A percentile compares a stretch with the other conserved stretches of the same genome.
These are phyloP conservation scores for Alternaria brassicicola DNA, from an alignment of 2,329 filamentous ascomycete species.

Conservation along the genomic window DNA sequence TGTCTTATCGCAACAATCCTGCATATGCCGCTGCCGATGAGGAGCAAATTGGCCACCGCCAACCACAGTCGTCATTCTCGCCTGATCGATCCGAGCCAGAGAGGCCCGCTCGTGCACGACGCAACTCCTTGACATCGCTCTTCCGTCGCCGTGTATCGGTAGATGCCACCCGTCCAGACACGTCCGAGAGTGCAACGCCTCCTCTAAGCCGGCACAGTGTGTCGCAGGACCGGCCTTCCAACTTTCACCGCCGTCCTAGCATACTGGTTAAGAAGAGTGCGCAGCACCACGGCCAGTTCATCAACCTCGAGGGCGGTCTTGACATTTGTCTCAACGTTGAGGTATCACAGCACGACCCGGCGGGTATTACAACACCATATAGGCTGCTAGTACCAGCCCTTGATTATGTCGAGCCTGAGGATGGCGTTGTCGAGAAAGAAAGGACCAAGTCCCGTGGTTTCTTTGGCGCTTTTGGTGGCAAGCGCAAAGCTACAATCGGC, in stretches of 20 bases:
- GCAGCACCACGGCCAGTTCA: slow-evolving; percentile 43
- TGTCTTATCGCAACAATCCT: slow-evolving; percentile 48
- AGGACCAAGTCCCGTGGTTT: slow-evolving; percentile 37
- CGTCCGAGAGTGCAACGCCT: slow-evolving; percentile 33
- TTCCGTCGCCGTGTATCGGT: slow-evolving; percentile 45
- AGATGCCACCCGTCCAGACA: slow-evolving; percentile 34
- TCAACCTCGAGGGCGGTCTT: slow-evolving; percentile 82
- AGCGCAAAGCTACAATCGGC: slow-evolving; percentile 33
- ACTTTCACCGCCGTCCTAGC: slow-evolving; percentile 55
- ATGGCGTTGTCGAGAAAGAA: slow-evolving; percentile 24
- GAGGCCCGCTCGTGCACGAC: slow-evolving; percentile 37
- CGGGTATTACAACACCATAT: slow-evolving; percentile 87
- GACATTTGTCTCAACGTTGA: slow-evolving; percentile 91
- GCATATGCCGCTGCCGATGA: slow-evolving; percentile 42
- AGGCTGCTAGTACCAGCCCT: slow-evolving; percentile 82
- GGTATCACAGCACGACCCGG: slow-evolving; percentile 81
- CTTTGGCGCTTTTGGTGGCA: slow-evolving; percentile 36
- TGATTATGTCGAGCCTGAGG: slow-evolving; percentile 48
- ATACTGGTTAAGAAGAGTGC: slow-evolving; percentile 50
- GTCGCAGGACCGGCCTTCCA: slow-evolving; percentile 43
- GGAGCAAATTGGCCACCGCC: slow-evolving; percentile 29
- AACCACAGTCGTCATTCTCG: slow-evolving; percentile 46
- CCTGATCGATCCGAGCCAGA: slow-evolving; percentile 39
- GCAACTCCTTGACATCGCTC: slow-evolving; percentile 42
- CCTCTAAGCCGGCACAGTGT: slow-evolving; percentile 19